phyloP scores from a whole-genome alignment of 345 rosid species.

The Heritiera littoralis region DNA sequence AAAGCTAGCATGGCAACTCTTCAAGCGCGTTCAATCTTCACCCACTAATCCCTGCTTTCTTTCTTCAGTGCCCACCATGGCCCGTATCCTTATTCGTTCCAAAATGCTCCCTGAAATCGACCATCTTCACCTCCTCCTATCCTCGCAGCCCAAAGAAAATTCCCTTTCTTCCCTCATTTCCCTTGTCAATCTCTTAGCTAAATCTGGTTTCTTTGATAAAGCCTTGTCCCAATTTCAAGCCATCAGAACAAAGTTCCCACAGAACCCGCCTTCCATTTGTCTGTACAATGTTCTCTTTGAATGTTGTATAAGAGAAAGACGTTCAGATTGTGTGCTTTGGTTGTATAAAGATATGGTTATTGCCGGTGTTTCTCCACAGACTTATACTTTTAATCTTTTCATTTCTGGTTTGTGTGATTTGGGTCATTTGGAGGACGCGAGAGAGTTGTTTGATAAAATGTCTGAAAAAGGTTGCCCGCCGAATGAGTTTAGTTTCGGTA shows the following conservation, averaged over 20 bases:
- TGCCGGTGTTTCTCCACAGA: constrained; percentile 63
- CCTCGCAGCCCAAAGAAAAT: constrained; percentile 34
- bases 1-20: constrained; percentile 78
- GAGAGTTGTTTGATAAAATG: constrained; percentile 84
- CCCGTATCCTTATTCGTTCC: constrained; percentile 63
- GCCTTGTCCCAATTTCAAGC: constrained; percentile 65
- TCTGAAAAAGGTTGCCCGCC: constrained; percentile 70
- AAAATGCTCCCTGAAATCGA: constrained; percentile 69
- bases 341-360: constrained; percentile 71
- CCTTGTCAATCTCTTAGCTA: constrained; percentile 48
- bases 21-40: constrained; percentile 67
- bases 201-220: constrained; percentile 45
- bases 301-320: constrained; percentile 45
- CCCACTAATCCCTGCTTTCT: constrained; percentile 32
- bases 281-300: constrained; percentile 64
- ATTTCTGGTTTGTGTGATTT: constrained; percentile 63
- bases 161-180: constrained; percentile 45
- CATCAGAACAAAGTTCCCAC: constrained; percentile 52
- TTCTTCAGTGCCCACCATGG: constrained; percentile 52
- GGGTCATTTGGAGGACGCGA: constrained; percentile 67
- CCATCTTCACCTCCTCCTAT: constrained; percentile 46
- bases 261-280: constrained; percentile 43
- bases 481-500: constrained; percentile 79
- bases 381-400: constrained; percentile 81
- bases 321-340: constrained; percentile 62